phyloP scores from a whole-genome alignment of 192 early-diverging fungal genomes.

The Entomortierella chlamydospora region DNA sequence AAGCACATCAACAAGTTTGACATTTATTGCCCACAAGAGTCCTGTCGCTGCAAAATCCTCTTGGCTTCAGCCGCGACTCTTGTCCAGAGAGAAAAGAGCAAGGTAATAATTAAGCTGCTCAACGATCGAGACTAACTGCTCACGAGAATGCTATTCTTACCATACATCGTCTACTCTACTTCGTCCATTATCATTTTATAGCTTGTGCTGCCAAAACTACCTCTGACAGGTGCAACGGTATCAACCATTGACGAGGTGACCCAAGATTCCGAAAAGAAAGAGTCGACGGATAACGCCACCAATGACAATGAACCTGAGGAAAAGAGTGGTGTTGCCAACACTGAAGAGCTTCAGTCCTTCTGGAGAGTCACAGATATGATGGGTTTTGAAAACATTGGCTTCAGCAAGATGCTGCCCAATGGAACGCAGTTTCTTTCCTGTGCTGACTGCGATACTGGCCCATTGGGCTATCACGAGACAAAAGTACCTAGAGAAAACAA shows the following conservation, averaged over 20 bases:
- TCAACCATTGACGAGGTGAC: constrained; percentile 23
- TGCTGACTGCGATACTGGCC: constrained; percentile 80
- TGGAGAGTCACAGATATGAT: constrained; percentile 75
- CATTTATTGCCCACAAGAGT: constrained; percentile 64
- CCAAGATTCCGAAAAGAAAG: background rate
- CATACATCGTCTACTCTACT: no score
- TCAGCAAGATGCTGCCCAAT: constrained; percentile 66
- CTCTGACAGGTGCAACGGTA: constrained; percentile 22
- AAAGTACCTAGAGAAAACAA: constrained; percentile 22
- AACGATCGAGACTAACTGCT: no score
- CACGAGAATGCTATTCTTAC: no score
- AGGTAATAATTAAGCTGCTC: constrained; percentile 40
- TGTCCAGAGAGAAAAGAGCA: constrained; percentile 61
- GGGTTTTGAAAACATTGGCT: constrained; percentile 83
- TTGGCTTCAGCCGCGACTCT: constrained; percentile 53
- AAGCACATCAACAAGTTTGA: constrained; percentile 53
- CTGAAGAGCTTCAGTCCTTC: constrained; percentile 54
- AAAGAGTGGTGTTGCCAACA: background rate
- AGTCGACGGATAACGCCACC: background rate
- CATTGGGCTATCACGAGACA: constrained; percentile 77
- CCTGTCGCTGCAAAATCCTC: constrained; percentile 61
- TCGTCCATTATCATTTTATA: background rate
- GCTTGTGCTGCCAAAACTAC: constrained; percentile 29
- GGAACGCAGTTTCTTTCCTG: constrained; percentile 77
- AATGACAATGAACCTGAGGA: background rate